These are phyloP conservation scores for Heracleum sosnowskyi DNA, from an alignment of 129 eudicot species.

Conservation along the genomic window DNA sequence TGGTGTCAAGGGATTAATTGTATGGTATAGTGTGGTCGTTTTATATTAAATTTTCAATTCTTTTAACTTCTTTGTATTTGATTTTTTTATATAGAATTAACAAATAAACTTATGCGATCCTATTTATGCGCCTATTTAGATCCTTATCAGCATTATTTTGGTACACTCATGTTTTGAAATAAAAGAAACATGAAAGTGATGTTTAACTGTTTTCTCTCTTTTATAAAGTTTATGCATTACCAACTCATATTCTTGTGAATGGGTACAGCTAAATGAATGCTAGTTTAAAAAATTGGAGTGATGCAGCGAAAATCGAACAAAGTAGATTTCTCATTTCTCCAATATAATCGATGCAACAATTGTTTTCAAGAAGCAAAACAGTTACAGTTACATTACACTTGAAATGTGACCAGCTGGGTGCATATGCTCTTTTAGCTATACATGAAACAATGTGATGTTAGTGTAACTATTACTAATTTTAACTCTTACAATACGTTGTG, in stretches of 20 bases:
- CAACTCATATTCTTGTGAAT: neutral
- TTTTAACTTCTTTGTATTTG: too few relatives aligned
- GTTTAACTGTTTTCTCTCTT: neutral
- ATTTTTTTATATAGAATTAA: too few relatives aligned
- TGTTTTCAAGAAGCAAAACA: neutral
- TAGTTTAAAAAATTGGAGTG: too few relatives aligned
- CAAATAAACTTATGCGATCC: too few relatives aligned
- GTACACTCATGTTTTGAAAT: neutral
- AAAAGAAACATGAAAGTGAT: neutral
- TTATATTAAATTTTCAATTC: too few relatives aligned
- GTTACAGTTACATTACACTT: neutral
- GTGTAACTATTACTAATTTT: slow-evolving; percentile 10
- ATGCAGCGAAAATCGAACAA: neutral
- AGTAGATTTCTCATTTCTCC: neutral
- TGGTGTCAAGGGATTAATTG: too few relatives aligned
- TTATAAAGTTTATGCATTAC: neutral
- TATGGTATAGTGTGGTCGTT: too few relatives aligned
- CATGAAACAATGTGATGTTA: slow-evolving; percentile 21
- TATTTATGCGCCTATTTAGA: too few relatives aligned
- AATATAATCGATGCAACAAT: neutral
- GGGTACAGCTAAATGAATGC: neutral
- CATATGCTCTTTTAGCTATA: slow-evolving; percentile 26
- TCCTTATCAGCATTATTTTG: neutral
- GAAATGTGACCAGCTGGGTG: slow-evolving; percentile 17
- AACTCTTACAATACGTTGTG: slow-evolving; percentile 1